phyloP scores from a whole-genome alignment of 2,329 filamentous ascomycete species.

The Apiospora saccharicola region DNA sequence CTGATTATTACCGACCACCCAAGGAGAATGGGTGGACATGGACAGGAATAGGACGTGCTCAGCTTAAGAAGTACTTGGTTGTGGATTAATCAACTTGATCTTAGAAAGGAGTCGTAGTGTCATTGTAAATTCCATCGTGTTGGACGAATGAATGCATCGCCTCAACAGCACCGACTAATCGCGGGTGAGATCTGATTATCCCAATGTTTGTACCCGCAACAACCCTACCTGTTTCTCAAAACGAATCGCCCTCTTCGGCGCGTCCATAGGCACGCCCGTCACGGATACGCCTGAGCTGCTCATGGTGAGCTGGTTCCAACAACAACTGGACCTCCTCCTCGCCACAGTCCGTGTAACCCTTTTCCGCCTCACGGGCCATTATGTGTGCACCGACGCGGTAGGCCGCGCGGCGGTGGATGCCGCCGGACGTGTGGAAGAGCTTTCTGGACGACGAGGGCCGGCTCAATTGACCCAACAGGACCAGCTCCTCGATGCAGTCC shows the following conservation, averaged over 20 bases:
- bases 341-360: neutral
- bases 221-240: neutral
- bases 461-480: neutral
- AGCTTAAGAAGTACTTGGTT: no score
- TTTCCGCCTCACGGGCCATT: neutral
- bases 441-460: neutral
- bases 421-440: neutral
- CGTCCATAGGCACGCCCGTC: neutral
- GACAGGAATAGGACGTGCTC: no score
- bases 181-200: no score
- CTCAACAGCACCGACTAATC: no score
- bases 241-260: no score
- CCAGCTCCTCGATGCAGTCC: neutral
- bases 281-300: neutral
- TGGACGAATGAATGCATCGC: no score
- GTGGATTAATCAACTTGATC: no score
- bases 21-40: neutral
- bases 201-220: no score
- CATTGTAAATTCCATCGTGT: no score
- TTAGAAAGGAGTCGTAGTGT: no score
- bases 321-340: neutral
- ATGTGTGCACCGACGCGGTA: neutral
- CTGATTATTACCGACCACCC: neutral
- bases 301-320: neutral
- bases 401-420: neutral